A percentile compares a stretch with the other conserved stretches of the same genome.
Conservation (phyloP, 345 rosid species). For the Melastoma malabathricum region DNA sequence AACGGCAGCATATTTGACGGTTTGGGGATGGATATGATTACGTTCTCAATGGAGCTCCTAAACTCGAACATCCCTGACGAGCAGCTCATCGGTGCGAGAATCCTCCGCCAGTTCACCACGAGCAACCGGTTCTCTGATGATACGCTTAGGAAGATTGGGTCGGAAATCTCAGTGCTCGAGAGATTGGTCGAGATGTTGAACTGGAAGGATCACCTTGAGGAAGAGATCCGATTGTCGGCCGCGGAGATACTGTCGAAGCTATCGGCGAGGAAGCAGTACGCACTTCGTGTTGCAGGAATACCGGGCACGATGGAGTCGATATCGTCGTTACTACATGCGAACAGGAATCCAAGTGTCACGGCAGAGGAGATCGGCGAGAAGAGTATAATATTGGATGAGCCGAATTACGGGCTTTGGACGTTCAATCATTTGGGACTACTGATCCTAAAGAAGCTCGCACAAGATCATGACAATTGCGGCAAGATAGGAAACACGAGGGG, state of each 20-base stretch:
- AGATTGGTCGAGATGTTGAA: conserved; percentile 67
- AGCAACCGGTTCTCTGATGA: conserved; percentile 38
- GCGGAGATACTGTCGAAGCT: conserved; percentile 57
- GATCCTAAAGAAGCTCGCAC: conserved; percentile 66
- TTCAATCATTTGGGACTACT: conserved; percentile 73
- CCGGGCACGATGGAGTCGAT: conserved; percentile 69
- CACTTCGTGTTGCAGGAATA: conserved; percentile 54
- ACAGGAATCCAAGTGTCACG: conserved; percentile 21
- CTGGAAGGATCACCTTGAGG: conserved; percentile 70
- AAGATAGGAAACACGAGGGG: conserved; percentile 88
- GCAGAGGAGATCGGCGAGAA: conserved; percentile 53
- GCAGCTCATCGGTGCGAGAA: conserved; percentile 55
- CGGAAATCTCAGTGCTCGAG: conserved; percentile 39
- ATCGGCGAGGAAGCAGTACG: conserved; percentile 51
- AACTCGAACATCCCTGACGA: conserved; percentile 56
- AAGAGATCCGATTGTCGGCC: conserved; percentile 56
- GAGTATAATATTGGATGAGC: conserved; percentile 12
- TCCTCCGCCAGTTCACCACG: conserved; percentile 33
- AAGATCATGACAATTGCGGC: conserved; percentile 81
- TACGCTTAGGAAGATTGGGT: conserved; percentile 65
- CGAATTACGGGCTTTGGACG: conserved; percentile 45
- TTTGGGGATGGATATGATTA: conserved; percentile 60
- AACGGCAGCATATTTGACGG: conserved; percentile 70
- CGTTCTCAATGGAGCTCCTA: conserved; percentile 58
- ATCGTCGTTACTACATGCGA: conserved; percentile 48